Conservation (phyloP, 257 asterid genomes). For the Solanum rostratum region DNA sequence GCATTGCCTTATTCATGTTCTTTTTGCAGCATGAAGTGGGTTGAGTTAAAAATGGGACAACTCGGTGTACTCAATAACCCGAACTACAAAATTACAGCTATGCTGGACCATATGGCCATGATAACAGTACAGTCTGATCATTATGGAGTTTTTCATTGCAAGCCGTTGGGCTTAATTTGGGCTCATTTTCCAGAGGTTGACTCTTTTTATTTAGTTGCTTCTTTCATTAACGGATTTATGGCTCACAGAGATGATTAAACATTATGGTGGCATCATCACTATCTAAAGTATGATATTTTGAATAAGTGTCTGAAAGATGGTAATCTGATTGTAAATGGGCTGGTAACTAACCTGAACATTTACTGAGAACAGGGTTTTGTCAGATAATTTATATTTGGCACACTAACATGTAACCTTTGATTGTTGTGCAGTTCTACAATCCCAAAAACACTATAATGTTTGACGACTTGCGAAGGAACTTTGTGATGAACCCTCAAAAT, state of each 20-base stretch:
- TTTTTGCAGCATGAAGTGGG: slow-evolving; percentile 87
- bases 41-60: slow-evolving; percentile 85
- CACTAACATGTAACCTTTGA: background rate
- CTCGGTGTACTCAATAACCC: slow-evolving; percentile 84
- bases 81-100: slow-evolving; percentile 77
- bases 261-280: background rate
- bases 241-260: background rate
- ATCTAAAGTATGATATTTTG: background rate
- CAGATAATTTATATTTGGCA: background rate
- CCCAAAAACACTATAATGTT: slow-evolving; percentile 85
- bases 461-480: slow-evolving; percentile 82
- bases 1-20: slow-evolving; percentile 3
- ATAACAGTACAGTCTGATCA: slow-evolving; percentile 78
- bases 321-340: background rate
- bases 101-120: slow-evolving; percentile 86
- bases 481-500: slow-evolving; percentile 93
- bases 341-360: background rate
- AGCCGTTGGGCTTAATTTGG: slow-evolving; percentile 95
- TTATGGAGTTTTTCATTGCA: slow-evolving; percentile 80
- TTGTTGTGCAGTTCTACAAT: slow-evolving; percentile 53
- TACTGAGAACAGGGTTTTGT: background rate
- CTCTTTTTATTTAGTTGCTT: background rate
- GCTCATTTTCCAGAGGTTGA: slow-evolving; percentile 77
- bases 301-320: background rate
- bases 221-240: background rate